These are phyloP conservation scores for Edaphochlamys debaryana DNA, from an alignment of 139 green algal species.

Conservation along the genomic window DNA sequence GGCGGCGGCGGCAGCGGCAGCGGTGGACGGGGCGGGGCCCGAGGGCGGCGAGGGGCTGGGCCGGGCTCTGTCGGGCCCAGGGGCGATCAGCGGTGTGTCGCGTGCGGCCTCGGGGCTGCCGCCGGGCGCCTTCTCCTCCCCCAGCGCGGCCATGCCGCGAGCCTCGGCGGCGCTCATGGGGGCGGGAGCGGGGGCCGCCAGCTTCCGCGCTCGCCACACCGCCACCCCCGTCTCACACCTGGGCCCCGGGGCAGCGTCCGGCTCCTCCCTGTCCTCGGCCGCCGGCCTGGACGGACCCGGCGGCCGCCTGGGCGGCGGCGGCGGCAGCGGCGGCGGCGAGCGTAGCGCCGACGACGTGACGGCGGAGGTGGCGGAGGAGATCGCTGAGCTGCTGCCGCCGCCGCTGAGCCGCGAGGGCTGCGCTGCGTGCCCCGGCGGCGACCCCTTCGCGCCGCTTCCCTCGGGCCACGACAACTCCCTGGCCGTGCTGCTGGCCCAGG, in stretches of 20 bases:
- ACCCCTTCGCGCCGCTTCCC: conserved; percentile 58
- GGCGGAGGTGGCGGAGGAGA: conserved; percentile 53
- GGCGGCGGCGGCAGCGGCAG: neutral
- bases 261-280: neutral
- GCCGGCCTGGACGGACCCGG: too few species aligned
- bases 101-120: neutral
- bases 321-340: neutral
- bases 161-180: too few species aligned
- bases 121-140: too few species aligned
- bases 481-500: conserved; percentile 73
- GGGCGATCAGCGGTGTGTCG: neutral
- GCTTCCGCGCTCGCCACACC: neutral
- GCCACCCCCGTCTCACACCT: too few species aligned
- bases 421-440: conserved; percentile 4
- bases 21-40: neutral
- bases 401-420: conserved; percentile 41
- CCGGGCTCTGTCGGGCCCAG: too few species aligned
- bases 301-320: neutral
- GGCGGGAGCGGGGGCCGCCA: too few species aligned
- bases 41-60: neutral
- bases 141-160: too few species aligned
- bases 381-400: conserved; percentile 58
- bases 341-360: conserved; percentile 56
- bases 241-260: too few species aligned
- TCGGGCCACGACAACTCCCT: conserved; percentile 76